These are phyloP conservation scores for Nicotiana rustica DNA, from an alignment of 305 asterid genomes.

Conservation along the genomic window DNA sequence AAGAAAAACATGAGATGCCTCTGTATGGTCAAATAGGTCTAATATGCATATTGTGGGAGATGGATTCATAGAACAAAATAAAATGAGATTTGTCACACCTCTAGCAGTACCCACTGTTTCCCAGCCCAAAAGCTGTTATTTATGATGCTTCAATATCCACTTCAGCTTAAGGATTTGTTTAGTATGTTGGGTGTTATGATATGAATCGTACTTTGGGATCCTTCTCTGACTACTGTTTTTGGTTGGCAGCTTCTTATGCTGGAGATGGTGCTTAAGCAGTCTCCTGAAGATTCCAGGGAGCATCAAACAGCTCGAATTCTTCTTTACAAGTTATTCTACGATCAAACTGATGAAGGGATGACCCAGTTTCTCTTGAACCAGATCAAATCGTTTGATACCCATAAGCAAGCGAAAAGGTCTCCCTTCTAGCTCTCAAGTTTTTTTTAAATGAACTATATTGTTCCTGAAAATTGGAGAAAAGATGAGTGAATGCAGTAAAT, in stretches of 20 bases:
- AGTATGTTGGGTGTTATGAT: background rate
- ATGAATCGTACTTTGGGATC: constrained; percentile 30
- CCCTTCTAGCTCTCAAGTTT: constrained; percentile 30
- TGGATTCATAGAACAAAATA: constrained; percentile 13
- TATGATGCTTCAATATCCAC: constrained; percentile 4
- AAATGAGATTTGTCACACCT: constrained; percentile 27
- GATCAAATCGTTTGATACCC: constrained; percentile 86
- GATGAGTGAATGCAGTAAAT: background rate
- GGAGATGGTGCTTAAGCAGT: constrained; percentile 89
- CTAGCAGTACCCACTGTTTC: constrained; percentile 5
- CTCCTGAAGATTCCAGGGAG: constrained; percentile 86
- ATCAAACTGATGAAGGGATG: constrained; percentile 99
- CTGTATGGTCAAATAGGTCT: constrained; percentile 6
- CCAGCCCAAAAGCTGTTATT: constrained; percentile 22
- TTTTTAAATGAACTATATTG: background rate
- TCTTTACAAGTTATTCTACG: constrained; percentile 95
- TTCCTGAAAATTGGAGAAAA: constrained; percentile 23
- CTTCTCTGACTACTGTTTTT: constrained; percentile 48
- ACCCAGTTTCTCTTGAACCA: constrained; percentile 83
- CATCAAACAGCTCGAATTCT: constrained; percentile 91
- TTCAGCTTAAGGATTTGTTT: constrained; percentile 22
- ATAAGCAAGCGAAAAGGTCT: constrained; percentile 92
- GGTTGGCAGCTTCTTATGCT: constrained; percentile 77
- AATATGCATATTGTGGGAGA: constrained; percentile 20
- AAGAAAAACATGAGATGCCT: constrained; percentile 18